Conservation (phyloP, 768 basidiomycete species). For the Tulasnella sp. region DNA sequence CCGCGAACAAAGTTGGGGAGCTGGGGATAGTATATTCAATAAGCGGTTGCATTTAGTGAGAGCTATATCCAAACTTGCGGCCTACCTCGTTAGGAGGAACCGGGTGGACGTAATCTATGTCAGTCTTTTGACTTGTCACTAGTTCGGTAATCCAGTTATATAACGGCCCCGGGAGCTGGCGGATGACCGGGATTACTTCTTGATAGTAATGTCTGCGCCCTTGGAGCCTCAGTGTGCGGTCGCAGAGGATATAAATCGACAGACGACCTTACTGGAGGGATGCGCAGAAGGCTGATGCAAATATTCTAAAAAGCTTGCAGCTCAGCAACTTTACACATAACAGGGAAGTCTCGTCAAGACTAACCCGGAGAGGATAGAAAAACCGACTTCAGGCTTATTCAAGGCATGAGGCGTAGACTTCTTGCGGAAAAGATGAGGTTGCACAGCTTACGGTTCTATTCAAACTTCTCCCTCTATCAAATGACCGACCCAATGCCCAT, state of each 20-base stretch:
- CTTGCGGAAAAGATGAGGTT: neutral
- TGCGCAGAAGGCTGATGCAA: conserved; percentile 26
- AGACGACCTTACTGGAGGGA: conserved; percentile 19
- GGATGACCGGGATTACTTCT: conserved; percentile 24
- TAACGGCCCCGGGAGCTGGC: conserved; percentile 18
- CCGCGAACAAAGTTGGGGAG: conserved; percentile 26
- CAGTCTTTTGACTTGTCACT: conserved; percentile 20
- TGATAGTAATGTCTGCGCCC: conserved; percentile 24
- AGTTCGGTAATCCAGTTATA: conserved; percentile 15
- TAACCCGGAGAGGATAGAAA: conserved; percentile 25
- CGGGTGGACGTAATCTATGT: conserved; percentile 24
- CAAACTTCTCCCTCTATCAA: conserved; percentile 22
- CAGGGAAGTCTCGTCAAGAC: neutral
- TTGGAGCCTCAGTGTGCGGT: neutral
- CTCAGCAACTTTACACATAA: neutral
- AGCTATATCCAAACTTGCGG: neutral
- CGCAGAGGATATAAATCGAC: neutral
- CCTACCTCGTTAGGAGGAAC: conserved; percentile 24
- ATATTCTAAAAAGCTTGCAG: conserved; percentile 18
- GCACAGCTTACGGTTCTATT: conserved; percentile 18
- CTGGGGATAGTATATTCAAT: conserved; percentile 4
- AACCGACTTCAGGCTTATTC: conserved; percentile 25
- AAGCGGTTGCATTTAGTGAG: neutral
- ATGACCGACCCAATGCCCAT: conserved; percentile 26
- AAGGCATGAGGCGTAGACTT: neutral